Evolutionary conservation across 257 asterid species (phyloP).

Genomic region (Jacaranda mimosifolia): DNA sequence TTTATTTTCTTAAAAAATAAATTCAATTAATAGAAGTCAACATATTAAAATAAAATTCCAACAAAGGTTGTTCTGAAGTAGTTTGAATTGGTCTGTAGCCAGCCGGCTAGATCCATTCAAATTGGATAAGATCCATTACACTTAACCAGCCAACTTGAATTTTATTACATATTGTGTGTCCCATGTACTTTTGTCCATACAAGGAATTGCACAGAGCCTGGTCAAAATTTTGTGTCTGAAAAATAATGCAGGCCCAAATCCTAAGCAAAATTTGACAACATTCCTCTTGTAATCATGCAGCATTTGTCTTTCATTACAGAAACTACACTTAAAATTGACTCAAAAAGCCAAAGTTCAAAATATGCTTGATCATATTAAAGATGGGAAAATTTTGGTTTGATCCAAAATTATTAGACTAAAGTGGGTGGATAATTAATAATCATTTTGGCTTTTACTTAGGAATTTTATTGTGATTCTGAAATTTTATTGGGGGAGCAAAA

Average conservation of each 20-base stretch:
- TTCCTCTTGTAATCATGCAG: too few species aligned
- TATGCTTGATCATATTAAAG: too few species aligned
- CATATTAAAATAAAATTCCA: too few species aligned
- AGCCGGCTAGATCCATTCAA: neutral
- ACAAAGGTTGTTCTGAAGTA: neutral
- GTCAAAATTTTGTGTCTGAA: neutral
- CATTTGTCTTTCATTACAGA: too few species aligned
- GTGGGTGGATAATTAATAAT: neutral
- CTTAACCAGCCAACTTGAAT: neutral
- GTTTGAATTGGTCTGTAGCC: neutral
- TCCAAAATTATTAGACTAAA: too few species aligned
- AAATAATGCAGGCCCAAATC: neutral
- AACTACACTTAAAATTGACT: too few species aligned
- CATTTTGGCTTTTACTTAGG: neutral
- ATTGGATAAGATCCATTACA: neutral
- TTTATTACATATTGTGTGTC: neutral
- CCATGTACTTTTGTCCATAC: neutral
- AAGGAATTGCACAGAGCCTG: neutral
- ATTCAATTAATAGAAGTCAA: too few species aligned
- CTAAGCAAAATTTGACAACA: neutral
- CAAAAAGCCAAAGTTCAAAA: too few species aligned
- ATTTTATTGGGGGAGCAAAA: neutral
- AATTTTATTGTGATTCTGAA: neutral
- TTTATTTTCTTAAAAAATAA: too few species aligned
- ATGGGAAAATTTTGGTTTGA: too few species aligned